Evolutionary conservation across 2,329 filamentous ascomycete species (phyloP).

Genomic region (Celoporthe dispersa): DNA sequence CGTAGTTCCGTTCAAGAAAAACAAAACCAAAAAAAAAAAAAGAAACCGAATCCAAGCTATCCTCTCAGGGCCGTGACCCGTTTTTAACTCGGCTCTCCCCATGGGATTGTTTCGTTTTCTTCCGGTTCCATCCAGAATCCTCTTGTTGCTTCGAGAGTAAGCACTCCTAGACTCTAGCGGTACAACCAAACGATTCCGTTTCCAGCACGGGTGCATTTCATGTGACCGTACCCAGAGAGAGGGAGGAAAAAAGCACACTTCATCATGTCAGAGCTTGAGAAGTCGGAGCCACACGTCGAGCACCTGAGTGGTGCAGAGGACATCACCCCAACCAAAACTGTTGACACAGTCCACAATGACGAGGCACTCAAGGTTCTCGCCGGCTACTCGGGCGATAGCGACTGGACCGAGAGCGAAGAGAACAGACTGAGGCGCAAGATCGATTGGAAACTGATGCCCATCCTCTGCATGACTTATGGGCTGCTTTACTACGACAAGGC

Average conservation of each 20-base stretch:
- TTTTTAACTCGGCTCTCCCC: background rate
- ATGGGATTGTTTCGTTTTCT: background rate
- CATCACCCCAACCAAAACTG: constrained; percentile 28
- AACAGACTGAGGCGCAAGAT: constrained; percentile 47
- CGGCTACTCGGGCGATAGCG: constrained; percentile 45
- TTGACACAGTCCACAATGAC: constrained; percentile 43
- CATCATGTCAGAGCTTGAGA: constrained; percentile 29
- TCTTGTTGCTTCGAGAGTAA: background rate
- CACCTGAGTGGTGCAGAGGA: constrained; percentile 20
- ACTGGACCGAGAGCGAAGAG: constrained; percentile 49
- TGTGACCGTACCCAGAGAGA: too few relatives aligned
- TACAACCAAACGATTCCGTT: background rate
- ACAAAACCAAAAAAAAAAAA: background rate
- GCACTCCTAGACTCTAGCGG: background rate
- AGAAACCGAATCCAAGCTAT: background rate
- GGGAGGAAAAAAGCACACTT: background rate
- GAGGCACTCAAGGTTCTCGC: constrained; percentile 47
- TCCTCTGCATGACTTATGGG: constrained; percentile 50
- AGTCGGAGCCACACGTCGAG: constrained; percentile 30
- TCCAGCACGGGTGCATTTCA: background rate
- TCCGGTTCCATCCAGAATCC: background rate
- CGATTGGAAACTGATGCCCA: constrained; percentile 49
- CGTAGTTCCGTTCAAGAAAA: background rate
- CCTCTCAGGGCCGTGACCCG: background rate
- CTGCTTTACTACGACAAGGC: constrained; percentile 57